These are phyloP conservation scores for Botrytis galanthina DNA, from an alignment of 2,329 filamentous ascomycete genomes.

Conservation along the genomic window DNA sequence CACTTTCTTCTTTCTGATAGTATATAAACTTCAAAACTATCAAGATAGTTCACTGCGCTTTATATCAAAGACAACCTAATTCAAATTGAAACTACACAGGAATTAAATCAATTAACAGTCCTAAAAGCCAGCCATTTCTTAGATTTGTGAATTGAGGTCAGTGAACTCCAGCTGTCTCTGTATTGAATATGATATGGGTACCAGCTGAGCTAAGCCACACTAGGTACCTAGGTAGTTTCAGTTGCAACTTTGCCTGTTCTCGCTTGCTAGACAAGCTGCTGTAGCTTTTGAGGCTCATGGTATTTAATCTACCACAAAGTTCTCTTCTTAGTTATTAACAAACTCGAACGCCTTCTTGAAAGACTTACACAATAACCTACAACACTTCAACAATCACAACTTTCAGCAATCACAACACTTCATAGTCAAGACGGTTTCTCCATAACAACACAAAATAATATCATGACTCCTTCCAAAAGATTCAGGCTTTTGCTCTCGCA, in stretches of 20 bases:
- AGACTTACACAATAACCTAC: neutral
- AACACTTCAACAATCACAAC: neutral
- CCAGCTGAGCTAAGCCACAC: neutral
- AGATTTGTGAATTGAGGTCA: fast-evolving
- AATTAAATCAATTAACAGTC: fast-evolving
- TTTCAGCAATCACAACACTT: neutral
- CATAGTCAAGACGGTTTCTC: neutral
- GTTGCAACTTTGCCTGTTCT: neutral
- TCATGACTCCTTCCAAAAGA: neutral
- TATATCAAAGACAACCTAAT: neutral
- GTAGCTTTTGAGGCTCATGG: neutral
- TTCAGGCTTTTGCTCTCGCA: neutral
- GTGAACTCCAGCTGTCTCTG: neutral
- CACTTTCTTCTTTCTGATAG: neutral
- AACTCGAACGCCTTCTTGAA: neutral
- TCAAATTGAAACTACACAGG: neutral
- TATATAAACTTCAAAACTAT: neutral
- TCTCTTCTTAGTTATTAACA: neutral
- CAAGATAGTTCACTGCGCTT: neutral
- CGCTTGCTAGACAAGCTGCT: neutral
- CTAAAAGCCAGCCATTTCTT: neutral
- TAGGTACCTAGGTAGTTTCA: neutral
- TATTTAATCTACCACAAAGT: neutral
- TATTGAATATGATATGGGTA: neutral
- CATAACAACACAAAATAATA: neutral